Evolutionary conservation across 2,329 filamentous ascomycete species (phyloP), one percentile per base, ranked within the genome.

Genomic region (Chaetomium olivaceum): DNA sequence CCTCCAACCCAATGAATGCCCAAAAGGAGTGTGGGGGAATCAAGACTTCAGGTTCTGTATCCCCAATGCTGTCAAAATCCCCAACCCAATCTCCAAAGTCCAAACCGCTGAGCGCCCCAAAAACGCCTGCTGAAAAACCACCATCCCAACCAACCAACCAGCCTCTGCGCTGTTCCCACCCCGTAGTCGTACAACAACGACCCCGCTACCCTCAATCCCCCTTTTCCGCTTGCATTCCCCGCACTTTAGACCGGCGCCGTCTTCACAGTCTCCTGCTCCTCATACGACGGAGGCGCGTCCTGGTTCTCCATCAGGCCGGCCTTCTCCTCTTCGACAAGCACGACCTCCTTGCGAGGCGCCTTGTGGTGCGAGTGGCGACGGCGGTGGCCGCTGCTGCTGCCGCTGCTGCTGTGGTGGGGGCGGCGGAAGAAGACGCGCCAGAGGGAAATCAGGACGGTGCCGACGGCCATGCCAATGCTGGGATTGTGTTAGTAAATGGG

Each of bases 381-480:
- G 52, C 73, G 73, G 52, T 74, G 75, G 68, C 75, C 72, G 65
- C 73, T 74, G 67, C 68, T 69, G 63, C 21, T n/a, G 46, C 43
- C 4, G 27, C 27, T 29, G 27, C 27, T 29, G 27, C 27, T 29
- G 27, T 72, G 19, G 56, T 33, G 16, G 50, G 72, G 73, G 59
- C 72, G 73, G 61, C 75, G 72, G 69, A 74, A 73, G 67, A 88
- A 74, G 67, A 82, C 77, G 68, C 85, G 83, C 80, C 86, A 86
- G 29, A 88, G 58, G 65, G 85, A 86, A 60, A 89, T 82, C 62
- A 87, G 80, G 61, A 89, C 71, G 59, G 85, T 87, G 68, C 88
- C 89, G 50, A 89, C 76, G 64, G 88, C 78, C 83, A 92, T 89
- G 62, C 87, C 89, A 56, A 91, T 74, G 50, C 83, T 85, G 62